Percentiles rank a stretch among this genome's conserved stretches.
Conservation (phyloP, 2,329 filamentous ascomycete genomes). For the Aspergillus terreus region DNA sequence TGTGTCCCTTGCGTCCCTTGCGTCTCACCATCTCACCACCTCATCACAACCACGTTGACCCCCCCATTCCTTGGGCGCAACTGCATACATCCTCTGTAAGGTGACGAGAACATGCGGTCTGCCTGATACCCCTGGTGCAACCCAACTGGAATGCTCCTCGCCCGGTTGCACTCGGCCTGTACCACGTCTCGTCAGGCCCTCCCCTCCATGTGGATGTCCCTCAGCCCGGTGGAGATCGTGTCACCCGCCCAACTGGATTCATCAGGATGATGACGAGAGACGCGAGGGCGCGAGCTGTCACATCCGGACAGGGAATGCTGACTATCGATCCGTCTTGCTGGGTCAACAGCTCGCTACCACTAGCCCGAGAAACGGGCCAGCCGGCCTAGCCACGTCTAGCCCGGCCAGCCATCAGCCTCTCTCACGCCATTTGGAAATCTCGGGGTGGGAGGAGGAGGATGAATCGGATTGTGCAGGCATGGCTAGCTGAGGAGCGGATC, state of each 20-base stretch:
- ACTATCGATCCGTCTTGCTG: conserved; percentile 4
- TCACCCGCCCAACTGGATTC: background rate
- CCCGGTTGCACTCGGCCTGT: background rate
- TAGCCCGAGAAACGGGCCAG: background rate
- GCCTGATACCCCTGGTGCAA: background rate
- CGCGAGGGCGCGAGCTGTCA: conserved; percentile 7
- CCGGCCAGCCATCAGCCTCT: background rate
- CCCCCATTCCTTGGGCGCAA: background rate
- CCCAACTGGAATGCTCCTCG: background rate
- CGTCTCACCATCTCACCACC: background rate
- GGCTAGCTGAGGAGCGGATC: conserved; percentile 3
- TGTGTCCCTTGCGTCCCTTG: background rate
- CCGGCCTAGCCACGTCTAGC: background rate
- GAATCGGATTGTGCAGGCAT: background rate
- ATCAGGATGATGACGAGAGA: background rate
- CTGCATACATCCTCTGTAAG: conserved; percentile 5
- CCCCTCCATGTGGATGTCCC: background rate
- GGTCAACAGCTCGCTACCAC: background rate
- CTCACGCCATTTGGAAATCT: too few species aligned
- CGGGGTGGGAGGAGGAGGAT: too few species aligned
- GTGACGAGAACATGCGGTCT: conserved; percentile 2
- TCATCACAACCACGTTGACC: background rate
- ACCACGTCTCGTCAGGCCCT: background rate
- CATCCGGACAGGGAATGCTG: background rate
- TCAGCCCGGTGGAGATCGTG: background rate